A percentile compares a stretch with the other conserved stretches of the same genome.
These are phyloP conservation scores for Thuidium tamariscinum DNA, from an alignment of 225 moss, liverwort and hornwort species.

Conservation along the genomic window DNA sequence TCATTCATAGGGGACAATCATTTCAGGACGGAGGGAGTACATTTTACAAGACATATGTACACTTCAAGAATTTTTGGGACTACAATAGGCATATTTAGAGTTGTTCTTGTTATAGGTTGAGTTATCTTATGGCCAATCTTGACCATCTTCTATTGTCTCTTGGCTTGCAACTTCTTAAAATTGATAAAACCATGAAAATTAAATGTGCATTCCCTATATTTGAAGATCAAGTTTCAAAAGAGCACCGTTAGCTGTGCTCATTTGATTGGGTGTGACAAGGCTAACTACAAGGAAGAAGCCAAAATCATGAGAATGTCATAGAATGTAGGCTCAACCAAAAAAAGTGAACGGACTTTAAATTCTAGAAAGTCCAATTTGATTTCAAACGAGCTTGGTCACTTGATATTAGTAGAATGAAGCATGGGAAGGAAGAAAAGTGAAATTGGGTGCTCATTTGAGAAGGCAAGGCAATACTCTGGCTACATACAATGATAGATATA, in stretches of 20 bases:
- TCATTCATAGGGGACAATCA: too few species aligned
- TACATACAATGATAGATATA: neutral
- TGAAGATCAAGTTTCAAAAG: neutral
- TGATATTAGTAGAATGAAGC: neutral
- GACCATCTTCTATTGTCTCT: too few species aligned
- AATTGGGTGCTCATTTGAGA: fast-evolving
- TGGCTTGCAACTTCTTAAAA: neutral
- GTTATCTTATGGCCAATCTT: fast-evolving
- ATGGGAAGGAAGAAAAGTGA: neutral
- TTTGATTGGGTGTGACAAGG: neutral
- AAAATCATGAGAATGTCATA: neutral
- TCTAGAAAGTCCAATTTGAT: neutral
- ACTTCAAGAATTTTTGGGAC: too few species aligned
- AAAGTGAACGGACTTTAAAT: neutral
- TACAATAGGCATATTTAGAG: too few species aligned
- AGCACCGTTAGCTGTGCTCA: neutral
- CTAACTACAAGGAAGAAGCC: neutral
- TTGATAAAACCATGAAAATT: too few species aligned
- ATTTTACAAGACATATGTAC: too few species aligned
- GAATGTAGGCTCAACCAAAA: neutral
- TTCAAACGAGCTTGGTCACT: neutral
- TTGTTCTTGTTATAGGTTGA: too few species aligned
- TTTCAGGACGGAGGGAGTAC: too few species aligned
- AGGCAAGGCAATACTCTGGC: neutral
- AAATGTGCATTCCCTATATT: too few species aligned